Percentiles rank a stretch among this genome's conserved stretches.
These are phyloP conservation scores for Pseudomassariella vexata DNA, from an alignment of 2,329 filamentous ascomycete genomes.

Conservation along the genomic window DNA sequence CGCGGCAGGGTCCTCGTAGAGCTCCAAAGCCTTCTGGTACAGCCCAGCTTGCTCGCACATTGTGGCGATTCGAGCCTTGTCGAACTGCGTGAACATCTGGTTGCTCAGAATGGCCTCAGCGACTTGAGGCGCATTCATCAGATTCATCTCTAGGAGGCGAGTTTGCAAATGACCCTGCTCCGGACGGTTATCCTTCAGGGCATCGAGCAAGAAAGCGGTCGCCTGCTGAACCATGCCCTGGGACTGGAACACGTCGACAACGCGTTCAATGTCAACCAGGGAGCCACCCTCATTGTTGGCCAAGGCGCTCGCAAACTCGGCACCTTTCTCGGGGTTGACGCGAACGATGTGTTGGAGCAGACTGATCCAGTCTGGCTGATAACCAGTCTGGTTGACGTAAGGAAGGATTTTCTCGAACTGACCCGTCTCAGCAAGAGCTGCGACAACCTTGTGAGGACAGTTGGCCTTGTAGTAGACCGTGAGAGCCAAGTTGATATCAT, in stretches of 20 bases:
- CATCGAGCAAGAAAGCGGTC: conserved; percentile 95
- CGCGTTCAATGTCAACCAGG: conserved; percentile 85
- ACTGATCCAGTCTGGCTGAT: conserved; percentile 91
- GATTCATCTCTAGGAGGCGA: conserved; percentile 93
- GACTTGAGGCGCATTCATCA: conserved; percentile 93
- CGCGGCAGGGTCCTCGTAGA: conserved; percentile 83
- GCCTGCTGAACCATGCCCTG: conserved; percentile 97
- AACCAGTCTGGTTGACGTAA: conserved; percentile 78
- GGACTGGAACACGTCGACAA: conserved; percentile 96
- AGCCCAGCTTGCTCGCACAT: conserved; percentile 93
- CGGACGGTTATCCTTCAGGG: conserved; percentile 87
- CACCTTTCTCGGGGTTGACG: conserved; percentile 85
- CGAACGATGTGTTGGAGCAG: conserved; percentile 89
- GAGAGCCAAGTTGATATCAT: conserved; percentile 84
- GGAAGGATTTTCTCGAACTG: conserved; percentile 96
- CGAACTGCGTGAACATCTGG: conserved; percentile 97
- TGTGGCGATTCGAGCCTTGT: conserved; percentile 80
- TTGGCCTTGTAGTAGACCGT: conserved; percentile 88
- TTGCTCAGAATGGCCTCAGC: conserved; percentile 97
- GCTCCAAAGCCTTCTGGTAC: conserved; percentile 80
- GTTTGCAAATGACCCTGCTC: conserved; percentile 94
- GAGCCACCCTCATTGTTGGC: conserved; percentile 85
- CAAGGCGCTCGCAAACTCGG: conserved; percentile 88
- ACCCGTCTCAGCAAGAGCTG: conserved; percentile 88
- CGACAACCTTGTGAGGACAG: conserved; percentile 87